Percentiles rank a stretch among this genome's conserved stretches.
Evolutionary conservation across 352 stramenopile species (phyloP).

Genomic region (Phytopythium ostracodes): DNA sequence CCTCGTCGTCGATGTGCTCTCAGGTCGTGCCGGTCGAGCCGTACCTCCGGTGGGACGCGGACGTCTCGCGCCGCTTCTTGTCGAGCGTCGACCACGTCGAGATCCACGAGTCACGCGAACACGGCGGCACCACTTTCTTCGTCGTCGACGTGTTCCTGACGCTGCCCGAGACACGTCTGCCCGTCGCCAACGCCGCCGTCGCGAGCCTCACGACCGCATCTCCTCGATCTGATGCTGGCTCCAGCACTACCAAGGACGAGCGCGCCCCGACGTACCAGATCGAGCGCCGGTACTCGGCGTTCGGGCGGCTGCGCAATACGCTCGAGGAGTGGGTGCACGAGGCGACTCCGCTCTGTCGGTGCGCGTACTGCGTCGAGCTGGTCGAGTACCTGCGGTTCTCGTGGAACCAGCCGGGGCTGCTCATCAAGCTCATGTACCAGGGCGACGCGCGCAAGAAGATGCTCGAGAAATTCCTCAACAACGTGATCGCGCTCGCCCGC

Average conservation of each 20-base stretch:
- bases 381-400: slow-evolving; percentile 39
- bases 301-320: slow-evolving; percentile 30
- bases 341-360: slow-evolving; percentile 12
- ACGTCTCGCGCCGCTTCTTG: slow-evolving; percentile 27
- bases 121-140: slow-evolving; percentile 27
- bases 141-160: slow-evolving; percentile 39
- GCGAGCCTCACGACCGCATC: slow-evolving; percentile 3
- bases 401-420: slow-evolving; percentile 21
- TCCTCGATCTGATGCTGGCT: not conserved
- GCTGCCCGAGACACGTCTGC: slow-evolving; percentile 21
- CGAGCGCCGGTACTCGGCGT: slow-evolving; percentile 44
- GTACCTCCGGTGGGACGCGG: slow-evolving; percentile 20
- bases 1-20: not conserved
- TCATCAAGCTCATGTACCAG: slow-evolving; percentile 25
- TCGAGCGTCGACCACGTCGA: slow-evolving; percentile 36
- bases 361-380: slow-evolving; percentile 45
- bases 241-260: not conserved
- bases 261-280: slow-evolving; percentile 26
- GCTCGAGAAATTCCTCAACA: slow-evolving; percentile 29
- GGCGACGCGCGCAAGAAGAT: slow-evolving; percentile 31
- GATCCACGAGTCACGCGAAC: slow-evolving; percentile 25
- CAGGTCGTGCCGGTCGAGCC: slow-evolving; percentile 18
- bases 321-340: slow-evolving; percentile 32
- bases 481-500: slow-evolving; percentile 29
- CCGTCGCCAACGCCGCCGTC: slow-evolving; percentile 4